These are phyloP conservation scores for Radiomyces spectabilis DNA, from an alignment of 192 early-diverging fungal genomes.

Conservation along the genomic window DNA sequence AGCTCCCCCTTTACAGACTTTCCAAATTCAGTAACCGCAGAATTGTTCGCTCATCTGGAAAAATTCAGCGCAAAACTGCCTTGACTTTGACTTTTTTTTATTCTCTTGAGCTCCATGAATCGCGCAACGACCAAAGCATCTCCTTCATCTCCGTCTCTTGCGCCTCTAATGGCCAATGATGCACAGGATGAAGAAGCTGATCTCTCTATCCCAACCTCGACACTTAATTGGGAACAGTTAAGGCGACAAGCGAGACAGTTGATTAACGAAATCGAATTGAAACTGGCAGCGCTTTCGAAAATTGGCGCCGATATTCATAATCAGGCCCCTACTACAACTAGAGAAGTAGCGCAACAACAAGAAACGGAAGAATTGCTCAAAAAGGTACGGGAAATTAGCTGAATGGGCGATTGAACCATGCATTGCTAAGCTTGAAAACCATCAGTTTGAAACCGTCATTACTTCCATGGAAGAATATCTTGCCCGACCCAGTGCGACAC, in stretches of 20 bases:
- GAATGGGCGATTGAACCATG: not conserved
- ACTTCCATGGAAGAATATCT: slow-evolving; percentile 57
- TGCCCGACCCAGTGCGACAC: slow-evolving; percentile 38
- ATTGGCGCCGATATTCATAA: slow-evolving; percentile 19
- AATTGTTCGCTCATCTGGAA: too few species aligned
- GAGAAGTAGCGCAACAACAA: slow-evolving; percentile 31
- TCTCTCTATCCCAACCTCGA: slow-evolving; percentile 4
- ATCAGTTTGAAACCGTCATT: slow-evolving; percentile 49
- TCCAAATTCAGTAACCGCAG: too few species aligned
- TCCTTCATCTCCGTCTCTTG: slow-evolving; percentile 12
- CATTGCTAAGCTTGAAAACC: not conserved
- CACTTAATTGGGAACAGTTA: slow-evolving; percentile 54
- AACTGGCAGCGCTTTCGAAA: slow-evolving; percentile 50
- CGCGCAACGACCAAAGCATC: not conserved
- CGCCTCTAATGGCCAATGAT: slow-evolving; percentile 5
- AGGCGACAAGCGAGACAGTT: slow-evolving; percentile 63
- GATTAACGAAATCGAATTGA: slow-evolving; percentile 66
- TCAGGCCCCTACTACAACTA: slow-evolving; percentile 5
- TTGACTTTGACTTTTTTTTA: too few species aligned
- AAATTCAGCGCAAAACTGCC: too few species aligned
- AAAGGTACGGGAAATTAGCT: slow-evolving; percentile 35
- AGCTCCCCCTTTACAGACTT: not conserved
- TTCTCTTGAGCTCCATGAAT: too few species aligned
- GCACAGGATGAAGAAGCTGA: slow-evolving; percentile 14
- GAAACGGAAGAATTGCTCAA: slow-evolving; percentile 57